Conservation (phyloP, 352 stramenopile species). For the Globisporangium carolinianum region DNA sequence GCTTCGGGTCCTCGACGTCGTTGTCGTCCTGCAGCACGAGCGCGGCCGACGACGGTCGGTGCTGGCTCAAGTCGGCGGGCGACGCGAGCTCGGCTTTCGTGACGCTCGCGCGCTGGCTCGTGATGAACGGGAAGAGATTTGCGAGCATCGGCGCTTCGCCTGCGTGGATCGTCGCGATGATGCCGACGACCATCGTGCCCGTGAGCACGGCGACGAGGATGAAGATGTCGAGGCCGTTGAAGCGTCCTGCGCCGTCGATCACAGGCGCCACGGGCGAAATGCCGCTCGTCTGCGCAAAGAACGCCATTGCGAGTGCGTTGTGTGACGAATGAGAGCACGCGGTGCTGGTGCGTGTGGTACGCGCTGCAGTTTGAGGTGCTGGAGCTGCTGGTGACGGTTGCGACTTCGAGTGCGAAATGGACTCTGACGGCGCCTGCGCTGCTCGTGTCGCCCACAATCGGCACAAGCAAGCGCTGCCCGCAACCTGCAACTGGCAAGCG, state of each 20-base stretch:
- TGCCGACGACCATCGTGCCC: constrained; percentile 15
- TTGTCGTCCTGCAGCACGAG: constrained; percentile 18
- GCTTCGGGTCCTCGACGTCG: constrained; percentile 17
- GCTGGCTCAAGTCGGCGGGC: constrained; percentile 6
- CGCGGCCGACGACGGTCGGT: constrained; percentile 14
- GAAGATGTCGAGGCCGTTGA: constrained; percentile 13
- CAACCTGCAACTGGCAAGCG: too few species aligned
- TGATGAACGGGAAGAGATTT: constrained; percentile 8
- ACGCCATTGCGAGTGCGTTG: neutral
- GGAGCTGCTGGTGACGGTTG: too few species aligned
- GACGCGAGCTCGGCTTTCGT: constrained; percentile 1
- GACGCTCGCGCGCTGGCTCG: constrained; percentile 1
- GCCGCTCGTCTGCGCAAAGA: constrained; percentile 1
- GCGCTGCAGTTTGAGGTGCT: too few species aligned
- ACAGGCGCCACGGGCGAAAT: constrained; percentile 8
- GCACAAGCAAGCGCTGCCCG: too few species aligned
- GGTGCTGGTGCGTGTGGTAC: too few species aligned
- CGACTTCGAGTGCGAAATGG: too few species aligned
- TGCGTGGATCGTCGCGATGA: constrained; percentile 17
- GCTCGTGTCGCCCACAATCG: too few species aligned
- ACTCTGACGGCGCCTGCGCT: too few species aligned
- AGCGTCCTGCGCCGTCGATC: constrained; percentile 5
- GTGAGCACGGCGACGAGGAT: constrained; percentile 15
- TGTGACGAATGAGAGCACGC: too few species aligned
- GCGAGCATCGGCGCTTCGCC: constrained; percentile 9